Base-by-base conservation (phyloP, 352 stramenopile genomes). In the Phytophthora colocasiae region DNA sequence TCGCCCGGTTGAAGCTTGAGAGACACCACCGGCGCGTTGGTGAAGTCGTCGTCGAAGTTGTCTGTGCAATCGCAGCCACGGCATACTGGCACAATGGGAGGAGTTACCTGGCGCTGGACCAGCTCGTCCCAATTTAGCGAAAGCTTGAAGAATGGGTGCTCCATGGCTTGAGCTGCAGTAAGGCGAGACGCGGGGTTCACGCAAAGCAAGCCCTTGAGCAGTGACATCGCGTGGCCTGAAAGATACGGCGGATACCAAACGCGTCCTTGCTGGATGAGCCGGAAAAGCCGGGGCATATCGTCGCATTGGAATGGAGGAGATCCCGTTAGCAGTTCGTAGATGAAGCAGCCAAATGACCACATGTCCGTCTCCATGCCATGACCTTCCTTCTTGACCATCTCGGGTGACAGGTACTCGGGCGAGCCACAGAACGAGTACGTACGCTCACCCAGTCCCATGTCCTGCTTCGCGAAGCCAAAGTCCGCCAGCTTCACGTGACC, bases 1-100 rank as follows among this genome's bases (percentile, higher is more conserved):
- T 78, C 71, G 50, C 27, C 47, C 41, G 66, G 56, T 74, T 62
- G 60, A 55, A 75, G 56, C 31, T 70, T 68, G 8, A 91, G 71
- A 19, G 75, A 82, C 36, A 76, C 40, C 46, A 93, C 82, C 0
- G 77, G 80, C 41, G 85, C 80, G 34, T 55, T 83, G 36, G 87
- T 95, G 62, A 93, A 95, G 54, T 87, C 87, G 66, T 93, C 84
- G 81, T 95, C 87, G 67, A 95, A 95, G 69, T 95, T 93, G 32
- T 85, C 70, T 8, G 83, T 93, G 68, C 78, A 90, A n/a, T 92
- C 85, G 66, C 62, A 49, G 39, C 80, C 78, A 32, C 52, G 47
- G 45, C 78, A 87, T n/a, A 75, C 51, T 2, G 85, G 87, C 7
- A 87, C 70, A 34, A 95, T 89, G 32, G 87, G 87, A 24, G 87